Percentiles rank a stretch among this genome's conserved stretches.
phyloP scores from a whole-genome alignment of 2,329 filamentous ascomycete genomes.

The Zarea fungicola region DNA sequence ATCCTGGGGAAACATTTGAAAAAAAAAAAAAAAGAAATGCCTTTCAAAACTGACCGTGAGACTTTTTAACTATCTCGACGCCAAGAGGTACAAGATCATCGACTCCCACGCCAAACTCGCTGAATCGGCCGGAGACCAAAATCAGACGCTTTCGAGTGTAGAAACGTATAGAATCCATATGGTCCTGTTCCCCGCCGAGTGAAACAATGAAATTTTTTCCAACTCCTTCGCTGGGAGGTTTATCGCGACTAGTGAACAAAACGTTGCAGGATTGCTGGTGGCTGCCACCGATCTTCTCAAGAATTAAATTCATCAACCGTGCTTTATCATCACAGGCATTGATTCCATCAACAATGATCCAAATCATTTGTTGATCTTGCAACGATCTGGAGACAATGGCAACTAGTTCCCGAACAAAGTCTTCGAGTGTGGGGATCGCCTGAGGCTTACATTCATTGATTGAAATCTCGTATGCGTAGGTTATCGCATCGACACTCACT shows the following conservation, averaged over 20 bases:
- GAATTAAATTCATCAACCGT: not conserved
- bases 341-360: constrained; percentile 26
- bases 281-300: too few relatives aligned
- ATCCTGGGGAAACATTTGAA: constrained; percentile 19
- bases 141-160: not conserved
- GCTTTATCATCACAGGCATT: constrained; percentile 20
- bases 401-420: not conserved
- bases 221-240: not conserved
- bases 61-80: not conserved
- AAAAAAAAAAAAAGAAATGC: too few relatives aligned
- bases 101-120: not conserved
- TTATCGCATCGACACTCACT: constrained; percentile 19
- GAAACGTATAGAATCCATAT: not conserved
- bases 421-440: not conserved
- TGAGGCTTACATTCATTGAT: not conserved
- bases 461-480: not conserved
- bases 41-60: not conserved
- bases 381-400: not conserved
- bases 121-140: not conserved
- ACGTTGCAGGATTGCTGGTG: not conserved
- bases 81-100: not conserved
- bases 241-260: not conserved
- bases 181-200: not conserved
- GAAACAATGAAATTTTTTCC: not conserved
- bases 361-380: constrained; percentile 7